Evolutionary conservation across 1,284 basidiomycete species (phyloP), one percentile per base, ranked within the genome.

Genomic region (Mycena sp.): DNA sequence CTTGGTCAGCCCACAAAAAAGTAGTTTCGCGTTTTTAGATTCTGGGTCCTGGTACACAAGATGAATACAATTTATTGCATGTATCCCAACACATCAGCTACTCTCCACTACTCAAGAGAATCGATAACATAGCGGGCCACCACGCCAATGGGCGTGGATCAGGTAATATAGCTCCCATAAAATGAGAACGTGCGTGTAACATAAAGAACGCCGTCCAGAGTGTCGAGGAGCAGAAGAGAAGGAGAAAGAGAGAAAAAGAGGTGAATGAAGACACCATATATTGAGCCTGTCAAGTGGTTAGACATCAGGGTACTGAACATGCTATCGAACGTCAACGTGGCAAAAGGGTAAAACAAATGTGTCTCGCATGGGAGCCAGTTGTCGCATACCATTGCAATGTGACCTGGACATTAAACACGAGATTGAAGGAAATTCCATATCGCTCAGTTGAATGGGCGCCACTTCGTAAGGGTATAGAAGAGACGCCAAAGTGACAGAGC

Each of bases 361-460:
- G 57, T 77, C 87, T 84, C 77, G 80, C 79, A 75, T 85, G 81
- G 85, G 86, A 85, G 85, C 65, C 71, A 69, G 65, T 57, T 63
- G 64, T 81, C 83, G 78, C 83, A 74, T 49, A 63, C 38, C 46
- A 16, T 59, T 41, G n/a, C 76, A 57, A 68, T 74, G 73, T 75
- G 74, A 75, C 75, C 76, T 51, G 67, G 63, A 67, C 70, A 71
- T 63, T 38, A 75, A 80, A 78, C 72, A 73, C 73, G 80, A 80
- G 83, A 84, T 72, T 72, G 72, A 79, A n/a, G n/a, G n/a, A n/a
- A n/a, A 51, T 49, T 81, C 72, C 51, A 81, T 93, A 74, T 94
- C 77, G 91, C 92, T 94, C 91, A 74, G 75, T 85, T 87, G 87
- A 94, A 93, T 94, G 92, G 83, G 83, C 89, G 83, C 82, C 86